phyloP scores from a whole-genome alignment of 345 rosid species.

The Psidium friedrichsthalianum region DNA sequence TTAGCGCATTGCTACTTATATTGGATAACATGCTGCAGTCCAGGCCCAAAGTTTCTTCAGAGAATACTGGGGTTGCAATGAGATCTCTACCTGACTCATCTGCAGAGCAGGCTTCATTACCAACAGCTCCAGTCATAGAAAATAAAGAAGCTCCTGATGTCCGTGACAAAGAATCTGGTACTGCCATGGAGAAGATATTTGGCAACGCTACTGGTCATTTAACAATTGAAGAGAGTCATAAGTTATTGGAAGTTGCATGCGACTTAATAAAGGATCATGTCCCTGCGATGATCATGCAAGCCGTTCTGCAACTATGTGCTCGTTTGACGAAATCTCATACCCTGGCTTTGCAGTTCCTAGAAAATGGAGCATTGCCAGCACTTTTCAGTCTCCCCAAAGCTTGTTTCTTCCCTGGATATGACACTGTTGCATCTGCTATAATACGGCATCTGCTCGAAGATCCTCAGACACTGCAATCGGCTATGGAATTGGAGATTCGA shows the following conservation, averaged over 20 bases:
- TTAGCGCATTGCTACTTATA: slow-evolving; percentile 76
- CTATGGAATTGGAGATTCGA: slow-evolving; percentile 92
- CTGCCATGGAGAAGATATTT: slow-evolving; percentile 44
- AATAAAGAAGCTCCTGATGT: slow-evolving; percentile 31
- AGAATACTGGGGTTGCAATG: slow-evolving; percentile 30
- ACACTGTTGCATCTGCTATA: slow-evolving; percentile 78
- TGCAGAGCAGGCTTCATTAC: slow-evolving; percentile 22
- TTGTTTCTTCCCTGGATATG: slow-evolving; percentile 88
- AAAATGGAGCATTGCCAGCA: slow-evolving; percentile 65
- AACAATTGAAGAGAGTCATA: slow-evolving; percentile 62
- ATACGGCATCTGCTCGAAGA: slow-evolving; percentile 92
- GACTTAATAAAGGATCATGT: slow-evolving; percentile 75
- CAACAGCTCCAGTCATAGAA: slow-evolving; percentile 23
- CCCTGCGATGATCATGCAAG: slow-evolving; percentile 89
- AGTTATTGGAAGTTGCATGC: slow-evolving; percentile 52
- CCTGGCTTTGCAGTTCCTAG: slow-evolving; percentile 78
- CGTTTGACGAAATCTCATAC: slow-evolving; percentile 77
- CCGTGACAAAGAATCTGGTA: slow-evolving; percentile 31
- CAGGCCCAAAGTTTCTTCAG: slow-evolving; percentile 44
- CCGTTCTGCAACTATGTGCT: slow-evolving; percentile 90
- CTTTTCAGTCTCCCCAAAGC: slow-evolving; percentile 75
- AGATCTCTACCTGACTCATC: slow-evolving; percentile 38
- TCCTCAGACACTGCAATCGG: slow-evolving; percentile 91
- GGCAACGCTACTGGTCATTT: slow-evolving; percentile 81
- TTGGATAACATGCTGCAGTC: slow-evolving; percentile 77